phyloP scores from a whole-genome alignment of 2,329 filamentous ascomycete species.

The Trichoderma lentiforme region DNA sequence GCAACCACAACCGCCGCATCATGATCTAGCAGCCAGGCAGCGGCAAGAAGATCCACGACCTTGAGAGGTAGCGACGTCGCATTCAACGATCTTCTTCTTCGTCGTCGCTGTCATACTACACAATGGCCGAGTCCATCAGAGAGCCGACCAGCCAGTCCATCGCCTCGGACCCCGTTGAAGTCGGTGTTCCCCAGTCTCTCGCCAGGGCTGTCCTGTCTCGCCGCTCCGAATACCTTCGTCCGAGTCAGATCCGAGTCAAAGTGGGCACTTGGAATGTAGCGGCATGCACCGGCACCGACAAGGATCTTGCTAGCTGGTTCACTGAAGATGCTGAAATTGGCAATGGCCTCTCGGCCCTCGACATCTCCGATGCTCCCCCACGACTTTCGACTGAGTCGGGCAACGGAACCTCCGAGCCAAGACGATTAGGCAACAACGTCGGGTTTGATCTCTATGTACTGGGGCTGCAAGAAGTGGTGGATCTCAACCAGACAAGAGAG shows the following conservation, averaged over 20 bases:
- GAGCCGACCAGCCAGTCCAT: conserved; percentile 33
- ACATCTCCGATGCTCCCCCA: conserved; percentile 40
- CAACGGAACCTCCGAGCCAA: conserved; percentile 30
- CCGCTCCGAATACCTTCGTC: conserved; percentile 72
- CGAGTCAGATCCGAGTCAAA: conserved; percentile 76
- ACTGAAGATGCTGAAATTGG: conserved; percentile 70
- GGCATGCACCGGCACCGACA: conserved; percentile 76
- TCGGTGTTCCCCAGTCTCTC: conserved; percentile 52
- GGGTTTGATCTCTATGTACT: conserved; percentile 88
- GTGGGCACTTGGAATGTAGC: conserved; percentile 96
- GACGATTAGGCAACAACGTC: conserved; percentile 54
- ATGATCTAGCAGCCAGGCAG: conserved; percentile 35
- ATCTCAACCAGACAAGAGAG: conserved; percentile 75
- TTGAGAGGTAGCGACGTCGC: conserved; percentile 26
- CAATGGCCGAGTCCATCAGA: conserved; percentile 29
- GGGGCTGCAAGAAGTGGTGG: conserved; percentile 88
- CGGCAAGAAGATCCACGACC: conserved; percentile 23
- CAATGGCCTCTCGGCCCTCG: conserved; percentile 56
- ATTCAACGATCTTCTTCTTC: conserved; percentile 18
- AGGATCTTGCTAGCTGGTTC: conserved; percentile 88
- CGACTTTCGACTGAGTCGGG: conserved; percentile 36
- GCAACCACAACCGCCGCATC: conserved; percentile 22
- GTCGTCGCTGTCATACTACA: conserved; percentile 12
- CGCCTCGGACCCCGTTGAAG: conserved; percentile 43
- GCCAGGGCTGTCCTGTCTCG: conserved; percentile 67